Evolutionary conservation across 768 basidiomycete genomes (phyloP), one percentile per base, ranked within the genome.

Genomic region (Mycena epipterygia): DNA sequence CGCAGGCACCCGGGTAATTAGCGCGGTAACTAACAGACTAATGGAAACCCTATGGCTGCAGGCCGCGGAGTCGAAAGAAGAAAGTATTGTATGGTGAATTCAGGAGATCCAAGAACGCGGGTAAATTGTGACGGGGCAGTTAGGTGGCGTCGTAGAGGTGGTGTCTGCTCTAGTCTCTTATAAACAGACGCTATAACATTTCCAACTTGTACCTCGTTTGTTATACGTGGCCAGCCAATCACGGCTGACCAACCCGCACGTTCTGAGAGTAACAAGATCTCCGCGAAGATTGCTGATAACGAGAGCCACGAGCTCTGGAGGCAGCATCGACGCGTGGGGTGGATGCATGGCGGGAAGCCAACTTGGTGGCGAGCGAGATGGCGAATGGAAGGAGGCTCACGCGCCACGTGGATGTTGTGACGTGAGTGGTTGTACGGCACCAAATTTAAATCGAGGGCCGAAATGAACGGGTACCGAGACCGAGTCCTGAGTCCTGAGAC

Each of bases 261-360:
- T 44, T 23, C 56, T n/a, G 27, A 69, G 29, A 8, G 68, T 57
- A 19, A 14, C 14, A 13, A 25, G 55, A 6, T 69, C 35, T 23
- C 48, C 48, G 33, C 62, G 68, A 2, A 69, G 53, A 13, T 69
- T 21, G 56, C 58, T 61, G 21, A 69, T 69, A n/a, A 69, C 41
- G 23, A 69, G 61, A 21, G 63, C 68, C 13, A 58, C 46, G 12
- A 69, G 46, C 33, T 69, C 68, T 7, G 68, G 68, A 41, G 68
- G 68, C 2, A 68, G 41, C 2, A 41, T 55, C 4, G 59, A 46
- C 23, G 3, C 6, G 37, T 8, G 16, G 8, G 37, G 37, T 16
- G 37, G 37, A 39, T 39, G 37, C 16, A 16, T 39, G 37, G 37
- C 37, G 16, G 37, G 37, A 39, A 39, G 37, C 37, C 8, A 39